Percentiles rank a stretch among this genome's conserved stretches.
Conservation (phyloP, 164 flowering plant genomes). For the Magnolia officinalis region DNA sequence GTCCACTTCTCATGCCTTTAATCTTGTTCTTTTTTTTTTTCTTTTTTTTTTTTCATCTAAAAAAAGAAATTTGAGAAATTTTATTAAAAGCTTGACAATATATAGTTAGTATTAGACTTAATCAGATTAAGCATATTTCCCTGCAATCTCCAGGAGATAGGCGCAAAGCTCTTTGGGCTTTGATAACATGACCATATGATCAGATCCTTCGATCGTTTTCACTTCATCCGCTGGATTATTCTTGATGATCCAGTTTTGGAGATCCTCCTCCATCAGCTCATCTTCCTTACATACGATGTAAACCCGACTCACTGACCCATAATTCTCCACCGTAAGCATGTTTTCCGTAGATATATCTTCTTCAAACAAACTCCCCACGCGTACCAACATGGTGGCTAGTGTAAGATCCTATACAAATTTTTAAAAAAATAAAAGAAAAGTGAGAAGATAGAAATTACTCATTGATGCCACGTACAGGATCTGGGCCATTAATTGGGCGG, state of each 20-base stretch:
- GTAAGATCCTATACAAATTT: constrained; percentile 10
- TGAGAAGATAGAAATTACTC: too few relatives aligned
- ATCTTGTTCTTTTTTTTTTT: too few relatives aligned
- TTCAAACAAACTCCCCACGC: constrained; percentile 2
- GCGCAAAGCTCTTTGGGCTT: constrained; percentile 17
- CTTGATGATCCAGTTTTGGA: constrained; percentile 19
- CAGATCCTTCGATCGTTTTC: constrained; percentile 15
- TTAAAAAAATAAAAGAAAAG: too few relatives aligned
- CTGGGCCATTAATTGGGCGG: too few relatives aligned
- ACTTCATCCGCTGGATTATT: constrained; percentile 16
- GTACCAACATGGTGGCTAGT: constrained; percentile 12
- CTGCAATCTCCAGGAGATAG: constrained; percentile 13
- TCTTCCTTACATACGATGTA: constrained; percentile 18
- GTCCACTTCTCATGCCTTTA: too few relatives aligned
- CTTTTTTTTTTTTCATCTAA: too few relatives aligned
- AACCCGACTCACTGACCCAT: constrained; percentile 19
- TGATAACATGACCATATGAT: constrained; percentile 33
- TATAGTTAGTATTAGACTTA: too few relatives aligned
- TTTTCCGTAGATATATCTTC: constrained; percentile 4
- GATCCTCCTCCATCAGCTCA: neutral
- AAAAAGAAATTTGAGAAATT: too few relatives aligned
- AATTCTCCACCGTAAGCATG: constrained; percentile 12
- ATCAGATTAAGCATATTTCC: neutral
- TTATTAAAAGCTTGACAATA: too few relatives aligned
- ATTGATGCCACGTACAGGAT: too few relatives aligned